phyloP scores from a whole-genome alignment of 768 basidiomycete genomes.

The Cantharellus cinnabarinus region DNA sequence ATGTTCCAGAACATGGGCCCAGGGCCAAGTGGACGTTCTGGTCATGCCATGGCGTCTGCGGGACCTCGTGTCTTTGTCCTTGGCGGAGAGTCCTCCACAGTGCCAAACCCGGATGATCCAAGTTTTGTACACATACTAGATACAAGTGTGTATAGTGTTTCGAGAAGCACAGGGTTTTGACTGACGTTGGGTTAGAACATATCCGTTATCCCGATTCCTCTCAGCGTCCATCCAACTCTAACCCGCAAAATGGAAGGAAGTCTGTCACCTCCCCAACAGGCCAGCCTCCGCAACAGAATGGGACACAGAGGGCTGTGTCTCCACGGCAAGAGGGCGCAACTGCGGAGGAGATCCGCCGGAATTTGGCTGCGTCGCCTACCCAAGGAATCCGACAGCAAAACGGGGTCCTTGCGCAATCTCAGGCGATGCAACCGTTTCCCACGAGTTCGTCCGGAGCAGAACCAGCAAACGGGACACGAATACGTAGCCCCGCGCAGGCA shows the following conservation, averaged over 20 bases:
- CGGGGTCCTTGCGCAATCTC: neutral
- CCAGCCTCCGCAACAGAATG: conserved; percentile 2
- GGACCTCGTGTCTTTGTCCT: conserved; percentile 79
- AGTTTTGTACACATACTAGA: conserved; percentile 77
- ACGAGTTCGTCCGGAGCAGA: neutral
- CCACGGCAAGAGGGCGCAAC: conserved; percentile 9
- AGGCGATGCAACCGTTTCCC: conserved; percentile 6
- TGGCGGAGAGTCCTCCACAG: conserved; percentile 77
- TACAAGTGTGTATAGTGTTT: conserved; percentile 45
- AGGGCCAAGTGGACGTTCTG: conserved; percentile 74
- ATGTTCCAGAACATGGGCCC: conserved; percentile 99
- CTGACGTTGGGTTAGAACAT: neutral
- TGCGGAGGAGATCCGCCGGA: conserved; percentile 3
- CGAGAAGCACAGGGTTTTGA: conserved; percentile 60
- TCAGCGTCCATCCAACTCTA: neutral
- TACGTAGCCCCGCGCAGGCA: neutral
- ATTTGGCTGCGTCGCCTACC: conserved; percentile 1
- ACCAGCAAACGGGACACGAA: neutral
- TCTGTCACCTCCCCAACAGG: conserved; percentile 3
- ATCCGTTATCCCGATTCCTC: neutral
- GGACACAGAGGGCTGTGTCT: conserved; percentile 3
- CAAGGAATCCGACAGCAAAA: neutral
- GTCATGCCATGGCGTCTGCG: conserved; percentile 94
- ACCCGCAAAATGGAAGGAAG: neutral
- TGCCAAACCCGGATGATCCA: conserved; percentile 57